Evolutionary conservation across 2,329 filamentous ascomycete genomes (phyloP).

Genomic region (Diaporthe citrichinensis): DNA sequence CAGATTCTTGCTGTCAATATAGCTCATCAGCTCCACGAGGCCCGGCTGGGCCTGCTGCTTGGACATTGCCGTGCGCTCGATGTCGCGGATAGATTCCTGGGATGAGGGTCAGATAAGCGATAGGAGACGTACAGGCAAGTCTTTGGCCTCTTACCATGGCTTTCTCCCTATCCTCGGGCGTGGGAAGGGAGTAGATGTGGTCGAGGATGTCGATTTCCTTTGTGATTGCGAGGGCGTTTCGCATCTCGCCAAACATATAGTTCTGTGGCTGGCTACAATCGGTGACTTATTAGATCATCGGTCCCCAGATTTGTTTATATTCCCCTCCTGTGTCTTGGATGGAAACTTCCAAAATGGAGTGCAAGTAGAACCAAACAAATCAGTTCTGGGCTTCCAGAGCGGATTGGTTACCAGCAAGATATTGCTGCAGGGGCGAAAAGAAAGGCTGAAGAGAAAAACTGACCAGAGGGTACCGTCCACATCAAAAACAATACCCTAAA

Average conservation of each 20-base stretch:
- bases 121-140: accelerated
- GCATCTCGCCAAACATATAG: constrained; percentile 96
- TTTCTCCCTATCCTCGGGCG: constrained; percentile 65
- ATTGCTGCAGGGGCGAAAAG: background rate
- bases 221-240: constrained; percentile 78
- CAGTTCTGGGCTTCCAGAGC: background rate
- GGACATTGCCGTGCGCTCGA: constrained; percentile 87
- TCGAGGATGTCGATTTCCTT: constrained; percentile 87
- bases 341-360: too few species aligned
- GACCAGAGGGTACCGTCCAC: constrained; percentile 96
- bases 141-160: constrained; percentile 64
- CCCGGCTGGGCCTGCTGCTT: constrained; percentile 87
- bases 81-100: constrained; percentile 76
- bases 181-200: constrained; percentile 83
- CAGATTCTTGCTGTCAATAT: constrained; percentile 77
- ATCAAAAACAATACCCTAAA: constrained; percentile 82
- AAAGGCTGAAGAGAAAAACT: constrained; percentile 54
- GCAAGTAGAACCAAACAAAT: background rate
- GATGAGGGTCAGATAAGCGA: background rate
- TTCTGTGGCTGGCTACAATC: constrained; percentile 83
- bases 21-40: constrained; percentile 82
- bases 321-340: accelerated
- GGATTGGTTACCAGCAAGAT: background rate
- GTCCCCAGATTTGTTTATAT: accelerated
- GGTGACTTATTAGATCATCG: background rate